Base-by-base conservation (phyloP, 768 basidiomycete species). In the Candolleomyces aberdarensis region DNA sequence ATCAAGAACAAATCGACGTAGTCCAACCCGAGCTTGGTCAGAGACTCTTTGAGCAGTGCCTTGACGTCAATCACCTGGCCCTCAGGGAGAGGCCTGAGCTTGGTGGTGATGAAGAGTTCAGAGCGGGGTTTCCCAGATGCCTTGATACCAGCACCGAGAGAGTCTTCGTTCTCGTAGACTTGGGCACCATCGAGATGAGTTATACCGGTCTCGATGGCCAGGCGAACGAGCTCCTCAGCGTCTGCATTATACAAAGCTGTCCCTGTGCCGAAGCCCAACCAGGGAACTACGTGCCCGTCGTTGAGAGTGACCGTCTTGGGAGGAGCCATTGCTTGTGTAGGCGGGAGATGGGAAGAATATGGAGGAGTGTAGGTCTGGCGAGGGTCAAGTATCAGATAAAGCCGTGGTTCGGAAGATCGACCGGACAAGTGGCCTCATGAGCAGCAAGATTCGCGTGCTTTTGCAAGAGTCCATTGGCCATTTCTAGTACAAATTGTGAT, bases 101-200 rank as follows among this genome's bases (percentile, higher is more conserved):
- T 87, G 20, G 86, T 88, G 44, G 85, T 84, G 64, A 91, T 78
- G 71, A 80, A 91, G 10, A 91, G 69, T 54, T 81, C 78, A 0
- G 79, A 79, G 19, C 85, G 82, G 9, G 80, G 69, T 64, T 80
- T 83, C 26, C 80, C 79, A 3, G 83, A 80, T 3, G 74, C 76
- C 55, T 72, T 74, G 63, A 87, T 78, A 10, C 82, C 85, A 14
- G 69, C 75, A 0, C 83, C 85, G 17, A 86, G 73, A 0, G 75
- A 74, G 1, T 76, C 76, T 67, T 88, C 86, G 62, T 88, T 88
- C 8, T 59, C 59, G 69, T 88, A 88, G 55, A 72, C 56, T 67
- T 87, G 85, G 3, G 86, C 86, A n/a, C 84, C 82, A 66, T 88
- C 87, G 17, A 89, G 76, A 66, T 88, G 87, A 13, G 75, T 83